phyloP scores from a whole-genome alignment of 2,329 filamentous ascomycete species.

The Trichophaea hybrida region DNA sequence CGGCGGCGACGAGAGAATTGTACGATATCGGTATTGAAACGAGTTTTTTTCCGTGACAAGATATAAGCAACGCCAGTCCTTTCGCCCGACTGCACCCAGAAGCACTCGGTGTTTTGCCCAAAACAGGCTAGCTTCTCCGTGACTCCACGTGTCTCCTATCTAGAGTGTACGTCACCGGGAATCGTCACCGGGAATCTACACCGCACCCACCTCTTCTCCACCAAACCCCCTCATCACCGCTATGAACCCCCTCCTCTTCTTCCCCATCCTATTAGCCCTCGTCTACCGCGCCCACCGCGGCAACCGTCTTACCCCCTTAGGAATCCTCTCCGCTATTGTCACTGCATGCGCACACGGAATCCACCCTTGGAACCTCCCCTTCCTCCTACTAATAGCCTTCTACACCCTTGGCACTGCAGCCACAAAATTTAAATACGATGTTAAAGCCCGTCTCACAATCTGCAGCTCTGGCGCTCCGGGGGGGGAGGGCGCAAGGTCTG shows the following conservation, averaged over 20 bases:
- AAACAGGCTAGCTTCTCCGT: too few relatives aligned
- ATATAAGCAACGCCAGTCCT: too few relatives aligned
- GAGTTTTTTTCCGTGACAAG: too few relatives aligned
- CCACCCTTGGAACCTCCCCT: conserved; percentile 93
- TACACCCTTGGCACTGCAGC: conserved; percentile 64
- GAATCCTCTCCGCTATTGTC: conserved; percentile 54
- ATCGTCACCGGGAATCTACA: too few relatives aligned
- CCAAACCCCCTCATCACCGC: not conserved
- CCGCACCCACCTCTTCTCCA: not conserved
- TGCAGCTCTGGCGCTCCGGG: conserved; percentile 47
- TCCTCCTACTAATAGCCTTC: conserved; percentile 67
- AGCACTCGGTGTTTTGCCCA: too few relatives aligned
- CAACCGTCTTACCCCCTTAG: conserved; percentile 63
- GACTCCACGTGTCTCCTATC: too few relatives aligned
- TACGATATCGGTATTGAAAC: too few relatives aligned
- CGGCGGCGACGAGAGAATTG: too few relatives aligned
- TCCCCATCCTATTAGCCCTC: conserved; percentile 11
- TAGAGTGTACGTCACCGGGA: too few relatives aligned
- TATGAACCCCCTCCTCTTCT: conserved; percentile 21
- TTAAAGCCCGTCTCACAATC: conserved; percentile 70
- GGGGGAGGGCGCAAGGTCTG: conserved; percentile 16
- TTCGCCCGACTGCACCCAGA: too few relatives aligned
- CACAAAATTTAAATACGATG: conserved; percentile 62
- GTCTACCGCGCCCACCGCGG: conserved; percentile 47
- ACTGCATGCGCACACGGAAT: conserved; percentile 70